Evolutionary conservation across 2,329 filamentous ascomycete genomes (phyloP).

Genomic region (Cercospora sp.): DNA sequence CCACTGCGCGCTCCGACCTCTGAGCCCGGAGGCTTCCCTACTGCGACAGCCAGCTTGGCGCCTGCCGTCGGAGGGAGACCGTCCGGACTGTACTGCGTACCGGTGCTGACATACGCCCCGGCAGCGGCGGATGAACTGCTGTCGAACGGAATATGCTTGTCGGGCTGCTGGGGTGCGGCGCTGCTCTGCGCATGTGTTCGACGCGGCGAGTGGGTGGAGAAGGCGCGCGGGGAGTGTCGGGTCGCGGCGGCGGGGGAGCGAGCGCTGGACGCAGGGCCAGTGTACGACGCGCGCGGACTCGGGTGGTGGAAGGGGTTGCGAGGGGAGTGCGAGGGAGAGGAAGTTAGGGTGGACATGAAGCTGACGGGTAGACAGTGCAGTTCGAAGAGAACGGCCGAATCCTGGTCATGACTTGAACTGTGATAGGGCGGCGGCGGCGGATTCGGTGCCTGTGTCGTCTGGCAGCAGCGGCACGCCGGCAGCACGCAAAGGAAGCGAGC

Average conservation of each 20-base stretch:
- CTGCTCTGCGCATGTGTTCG: constrained; percentile 23
- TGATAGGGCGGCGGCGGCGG: not conserved
- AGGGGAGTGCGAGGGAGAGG: constrained; percentile 13
- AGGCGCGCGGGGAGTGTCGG: constrained; percentile 14
- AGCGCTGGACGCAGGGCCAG: not conserved
- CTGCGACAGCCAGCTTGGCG: constrained; percentile 26
- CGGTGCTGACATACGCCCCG: constrained; percentile 46
- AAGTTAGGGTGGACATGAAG: constrained; percentile 17
- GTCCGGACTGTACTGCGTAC: constrained; percentile 57
- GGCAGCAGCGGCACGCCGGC: not conserved
- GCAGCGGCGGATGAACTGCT: constrained; percentile 9
- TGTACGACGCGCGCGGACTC: constrained; percentile 15
- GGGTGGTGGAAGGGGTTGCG: constrained; percentile 9
- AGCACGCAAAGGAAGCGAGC: not conserved
- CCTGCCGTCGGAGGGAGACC: constrained; percentile 47
- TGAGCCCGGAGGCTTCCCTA: constrained; percentile 23
- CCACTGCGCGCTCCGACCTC: constrained; percentile 14
- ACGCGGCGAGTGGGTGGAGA: constrained; percentile 14
- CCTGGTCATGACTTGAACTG: constrained; percentile 12
- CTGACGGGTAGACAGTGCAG: not conserved
- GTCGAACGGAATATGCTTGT: constrained; percentile 13
- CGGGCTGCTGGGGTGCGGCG: constrained; percentile 18
- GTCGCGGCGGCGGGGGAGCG: constrained; percentile 13
- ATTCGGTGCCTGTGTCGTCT: not conserved
- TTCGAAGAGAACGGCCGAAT: constrained; percentile 3